Conservation (phyloP, 257 asterid genomes). For the Lycium ferocissimum region DNA sequence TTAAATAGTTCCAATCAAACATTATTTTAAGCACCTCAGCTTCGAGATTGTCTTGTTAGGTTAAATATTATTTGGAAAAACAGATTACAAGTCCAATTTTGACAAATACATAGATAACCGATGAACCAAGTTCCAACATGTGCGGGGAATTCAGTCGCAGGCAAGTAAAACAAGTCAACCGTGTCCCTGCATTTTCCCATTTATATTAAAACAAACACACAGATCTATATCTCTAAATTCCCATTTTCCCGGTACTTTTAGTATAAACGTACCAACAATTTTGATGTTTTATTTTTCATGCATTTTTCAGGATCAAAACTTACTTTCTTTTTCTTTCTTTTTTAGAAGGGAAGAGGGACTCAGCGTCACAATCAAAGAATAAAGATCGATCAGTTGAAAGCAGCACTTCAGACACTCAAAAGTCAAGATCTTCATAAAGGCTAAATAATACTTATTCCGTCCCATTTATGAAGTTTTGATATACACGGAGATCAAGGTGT, state of each 20-base stretch:
- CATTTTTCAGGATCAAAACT: not conserved
- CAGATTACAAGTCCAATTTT: not conserved
- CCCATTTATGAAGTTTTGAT: conserved; percentile 22
- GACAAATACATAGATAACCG: not conserved
- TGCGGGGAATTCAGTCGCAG: not conserved
- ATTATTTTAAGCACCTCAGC: conserved; percentile 13
- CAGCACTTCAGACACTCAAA: not conserved
- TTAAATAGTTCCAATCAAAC: conserved; percentile 41
- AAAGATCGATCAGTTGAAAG: not conserved
- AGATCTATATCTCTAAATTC: not conserved
- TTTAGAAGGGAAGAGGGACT: not conserved
- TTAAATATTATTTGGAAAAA: not conserved
- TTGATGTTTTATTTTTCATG: not conserved
- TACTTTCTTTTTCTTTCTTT: too few species aligned
- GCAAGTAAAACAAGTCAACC: not conserved
- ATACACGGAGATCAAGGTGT: not conserved
- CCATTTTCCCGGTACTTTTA: not conserved
- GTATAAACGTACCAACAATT: not conserved
- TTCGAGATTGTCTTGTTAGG: not conserved
- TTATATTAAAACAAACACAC: not conserved
- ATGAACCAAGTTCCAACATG: conserved; percentile 25
- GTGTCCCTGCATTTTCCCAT: not conserved
- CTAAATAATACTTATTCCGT: not conserved
- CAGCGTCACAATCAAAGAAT: not conserved
- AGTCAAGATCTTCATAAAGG: not conserved